Percentiles rank a stretch among this genome's conserved stretches.
phyloP scores from a whole-genome alignment of 257 asterid species.

The Solanum tarapatanum region DNA sequence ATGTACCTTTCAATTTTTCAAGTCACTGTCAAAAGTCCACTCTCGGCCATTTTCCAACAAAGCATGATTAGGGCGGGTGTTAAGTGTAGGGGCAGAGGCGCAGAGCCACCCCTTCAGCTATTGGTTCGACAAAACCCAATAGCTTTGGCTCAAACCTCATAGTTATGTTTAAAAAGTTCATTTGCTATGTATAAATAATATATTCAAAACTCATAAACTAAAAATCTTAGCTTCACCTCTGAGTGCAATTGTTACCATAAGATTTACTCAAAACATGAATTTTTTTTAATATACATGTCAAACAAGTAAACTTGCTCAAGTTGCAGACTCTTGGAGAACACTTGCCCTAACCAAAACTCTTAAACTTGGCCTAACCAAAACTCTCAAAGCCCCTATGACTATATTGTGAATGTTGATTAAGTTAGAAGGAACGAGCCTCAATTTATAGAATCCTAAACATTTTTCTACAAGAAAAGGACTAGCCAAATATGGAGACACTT shows the following conservation, averaged over 20 bases:
- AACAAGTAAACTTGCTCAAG: neutral
- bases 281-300: neutral
- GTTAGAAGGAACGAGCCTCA: too few relatives aligned
- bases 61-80: neutral
- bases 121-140: neutral
- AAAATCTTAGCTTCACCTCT: neutral
- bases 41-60: neutral
- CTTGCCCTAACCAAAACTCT: too few relatives aligned
- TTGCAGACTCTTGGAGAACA: neutral
- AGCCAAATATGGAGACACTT: too few relatives aligned
- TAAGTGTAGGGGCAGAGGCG: neutral
- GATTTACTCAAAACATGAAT: neutral
- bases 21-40: neutral
- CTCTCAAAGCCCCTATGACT: too few relatives aligned
- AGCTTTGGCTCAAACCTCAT: neutral
- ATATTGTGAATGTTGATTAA: too few relatives aligned
- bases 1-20: neutral
- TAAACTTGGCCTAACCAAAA: too few relatives aligned
- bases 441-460: too few relatives aligned
- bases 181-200: neutral
- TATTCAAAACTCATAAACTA: neutral
- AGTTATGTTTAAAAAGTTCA: neutral
- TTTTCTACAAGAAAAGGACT: too few relatives aligned
- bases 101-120: neutral
- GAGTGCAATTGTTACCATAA: neutral